phyloP scores from a whole-genome alignment of 1,284 basidiomycete species.

The Microbotryum violaceum region DNA sequence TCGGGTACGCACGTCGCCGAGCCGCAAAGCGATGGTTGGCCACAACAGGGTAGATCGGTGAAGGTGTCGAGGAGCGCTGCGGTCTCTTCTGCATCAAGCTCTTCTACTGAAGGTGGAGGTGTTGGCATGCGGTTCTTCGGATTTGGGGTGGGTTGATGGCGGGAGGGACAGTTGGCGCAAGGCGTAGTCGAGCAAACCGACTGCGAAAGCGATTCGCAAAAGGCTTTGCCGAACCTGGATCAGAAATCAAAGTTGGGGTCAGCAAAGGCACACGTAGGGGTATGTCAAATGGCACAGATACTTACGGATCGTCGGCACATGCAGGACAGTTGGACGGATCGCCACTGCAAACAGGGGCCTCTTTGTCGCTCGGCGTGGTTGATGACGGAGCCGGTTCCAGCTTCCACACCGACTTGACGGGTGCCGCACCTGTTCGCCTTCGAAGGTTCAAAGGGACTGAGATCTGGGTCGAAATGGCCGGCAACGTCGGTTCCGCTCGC shows the following conservation, averaged over 20 bases:
- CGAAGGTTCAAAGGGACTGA: neutral
- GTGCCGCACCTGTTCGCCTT: neutral
- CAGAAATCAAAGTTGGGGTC: conserved; percentile 3
- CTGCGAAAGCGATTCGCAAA: conserved; percentile 28
- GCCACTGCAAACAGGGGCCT: conserved; percentile 29
- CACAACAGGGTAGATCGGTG: conserved; percentile 34
- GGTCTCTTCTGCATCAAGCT: conserved; percentile 14
- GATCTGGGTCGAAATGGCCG: conserved; percentile 6
- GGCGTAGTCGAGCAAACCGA: conserved; percentile 26
- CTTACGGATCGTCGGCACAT: conserved; percentile 35
- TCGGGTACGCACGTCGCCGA: conserved; percentile 27
- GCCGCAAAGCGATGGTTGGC: conserved; percentile 33
- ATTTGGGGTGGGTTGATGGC: conserved; percentile 2
- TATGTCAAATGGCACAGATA: neutral
- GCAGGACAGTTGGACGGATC: conserved; percentile 34
- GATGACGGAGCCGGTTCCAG: conserved; percentile 13
- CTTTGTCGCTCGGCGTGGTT: neutral
- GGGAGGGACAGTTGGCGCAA: conserved; percentile 28
- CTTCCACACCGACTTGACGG: conserved; percentile 18
- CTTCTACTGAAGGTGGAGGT: conserved; percentile 11
- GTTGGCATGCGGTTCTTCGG: conserved; percentile 5
- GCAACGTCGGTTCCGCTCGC: conserved; percentile 4
- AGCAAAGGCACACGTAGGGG: neutral
- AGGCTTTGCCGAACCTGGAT: conserved; percentile 30
- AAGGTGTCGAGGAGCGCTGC: conserved; percentile 26